Evolutionary conservation across 257 asterid species (phyloP).

Genomic region (Thymus quinquecostatus): DNA sequence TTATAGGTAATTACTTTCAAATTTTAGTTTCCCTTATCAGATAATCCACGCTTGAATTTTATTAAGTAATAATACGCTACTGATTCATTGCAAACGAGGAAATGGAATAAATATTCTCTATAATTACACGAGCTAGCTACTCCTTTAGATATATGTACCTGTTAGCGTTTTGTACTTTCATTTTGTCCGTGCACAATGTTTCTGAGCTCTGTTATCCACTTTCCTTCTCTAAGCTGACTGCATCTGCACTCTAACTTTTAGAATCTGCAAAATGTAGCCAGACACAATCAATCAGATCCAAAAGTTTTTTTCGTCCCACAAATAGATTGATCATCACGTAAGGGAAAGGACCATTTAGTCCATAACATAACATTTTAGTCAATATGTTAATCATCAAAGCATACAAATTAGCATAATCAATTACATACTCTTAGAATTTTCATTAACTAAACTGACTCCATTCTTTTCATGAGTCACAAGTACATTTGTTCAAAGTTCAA

Average conservation of each 20-base stretch:
- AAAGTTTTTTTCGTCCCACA: background rate
- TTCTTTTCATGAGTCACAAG: too few relatives aligned
- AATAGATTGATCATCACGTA: too few relatives aligned
- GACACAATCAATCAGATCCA: slow-evolving; percentile 14
- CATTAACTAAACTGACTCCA: too few relatives aligned
- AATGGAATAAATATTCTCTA: slow-evolving; percentile 47
- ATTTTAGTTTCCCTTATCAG: background rate
- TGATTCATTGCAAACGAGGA: slow-evolving; percentile 87
- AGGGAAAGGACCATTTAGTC: too few relatives aligned
- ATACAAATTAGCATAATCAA: too few relatives aligned
- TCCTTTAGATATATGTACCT: background rate
- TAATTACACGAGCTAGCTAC: slow-evolving; percentile 6
- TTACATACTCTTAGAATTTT: too few relatives aligned
- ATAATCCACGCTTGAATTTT: background rate
- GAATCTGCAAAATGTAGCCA: background rate
- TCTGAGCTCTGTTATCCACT: background rate
- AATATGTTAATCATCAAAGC: too few relatives aligned
- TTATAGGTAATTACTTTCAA: slow-evolving; percentile 52
- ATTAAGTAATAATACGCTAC: background rate
- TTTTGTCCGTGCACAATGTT: background rate
- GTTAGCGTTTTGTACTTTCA: background rate
- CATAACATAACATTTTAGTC: too few relatives aligned
- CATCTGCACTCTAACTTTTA: slow-evolving; percentile 11
- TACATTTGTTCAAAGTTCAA: too few relatives aligned
- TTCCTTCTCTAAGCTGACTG: slow-evolving; percentile 4